These are phyloP conservation scores for Phalaenopsis hybrid DNA, from an alignment of 116 monocot genomes.

Conservation along the genomic window DNA sequence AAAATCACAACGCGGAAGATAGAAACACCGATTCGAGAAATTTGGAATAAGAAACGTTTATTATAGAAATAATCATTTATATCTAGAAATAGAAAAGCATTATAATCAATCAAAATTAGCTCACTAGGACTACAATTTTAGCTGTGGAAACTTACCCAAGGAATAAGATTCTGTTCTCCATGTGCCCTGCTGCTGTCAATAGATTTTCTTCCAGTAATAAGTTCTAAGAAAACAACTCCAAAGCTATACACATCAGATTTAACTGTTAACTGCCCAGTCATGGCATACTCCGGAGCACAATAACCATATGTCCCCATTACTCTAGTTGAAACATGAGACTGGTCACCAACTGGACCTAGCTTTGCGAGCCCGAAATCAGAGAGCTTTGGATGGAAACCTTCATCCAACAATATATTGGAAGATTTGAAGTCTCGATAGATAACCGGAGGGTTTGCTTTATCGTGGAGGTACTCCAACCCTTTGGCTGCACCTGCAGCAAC, in stretches of 20 bases:
- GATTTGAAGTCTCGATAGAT: conserved; percentile 67
- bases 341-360: conserved; percentile 59
- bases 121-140: background rate
- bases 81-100: too few relatives aligned
- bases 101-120: background rate
- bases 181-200: conserved; percentile 42
- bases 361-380: conserved; percentile 76
- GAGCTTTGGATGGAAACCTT: conserved; percentile 52
- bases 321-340: conserved; percentile 62
- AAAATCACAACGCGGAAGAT: too few relatives aligned
- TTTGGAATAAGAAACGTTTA: too few relatives aligned
- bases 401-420: conserved; percentile 52
- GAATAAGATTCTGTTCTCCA: conserved; percentile 52
- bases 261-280: conserved; percentile 62
- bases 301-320: conserved; percentile 73
- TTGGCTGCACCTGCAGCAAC: conserved; percentile 59
- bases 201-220: conserved; percentile 56
- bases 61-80: background rate
- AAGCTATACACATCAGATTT: conserved; percentile 72
- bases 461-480: conserved; percentile 58
- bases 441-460: conserved; percentile 56
- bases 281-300: conserved; percentile 65
- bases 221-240: conserved; percentile 55
- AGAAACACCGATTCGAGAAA: too few relatives aligned
- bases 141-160: conserved; percentile 25